Percentiles rank a stretch among this genome's conserved stretches.
These are phyloP conservation scores for Pecoramyces ruminantium DNA, from an alignment of 192 early-diverging fungal genomes.

Conservation along the genomic window DNA sequence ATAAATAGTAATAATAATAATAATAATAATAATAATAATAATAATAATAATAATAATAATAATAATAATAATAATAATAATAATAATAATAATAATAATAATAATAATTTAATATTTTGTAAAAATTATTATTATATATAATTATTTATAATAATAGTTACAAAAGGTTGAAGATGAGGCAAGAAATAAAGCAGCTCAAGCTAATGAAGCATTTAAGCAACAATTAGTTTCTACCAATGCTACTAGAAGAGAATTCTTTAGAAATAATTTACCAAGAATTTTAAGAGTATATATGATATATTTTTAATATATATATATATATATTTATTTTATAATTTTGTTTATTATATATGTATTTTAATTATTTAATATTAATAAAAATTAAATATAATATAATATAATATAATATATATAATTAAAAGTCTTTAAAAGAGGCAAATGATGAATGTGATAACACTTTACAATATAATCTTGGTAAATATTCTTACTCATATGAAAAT, in stretches of 20 bases:
- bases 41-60: no score
- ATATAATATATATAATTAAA: no score
- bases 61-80: no score
- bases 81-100: no score
- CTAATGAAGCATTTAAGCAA: constrained; percentile 68
- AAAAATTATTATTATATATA: not conserved
- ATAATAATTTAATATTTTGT: no score
- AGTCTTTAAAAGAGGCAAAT: constrained; percentile 58
- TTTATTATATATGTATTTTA: no score
- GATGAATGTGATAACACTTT: constrained; percentile 72
- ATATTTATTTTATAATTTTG: no score
- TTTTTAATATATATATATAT: constrained; percentile 4
- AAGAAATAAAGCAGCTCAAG: constrained; percentile 53
- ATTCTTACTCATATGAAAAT: constrained; percentile 62
- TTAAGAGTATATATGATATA: constrained; percentile 31
- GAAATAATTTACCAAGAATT: constrained; percentile 67
- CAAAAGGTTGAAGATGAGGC: constrained; percentile 77
- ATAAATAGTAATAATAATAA: no score
- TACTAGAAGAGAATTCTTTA: constrained; percentile 57
- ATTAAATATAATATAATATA: no score
- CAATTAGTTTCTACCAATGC: constrained; percentile 62
- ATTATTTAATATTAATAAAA: no score
- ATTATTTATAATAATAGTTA: constrained; percentile 19
- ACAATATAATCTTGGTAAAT: constrained; percentile 61
- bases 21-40: no score